Evolutionary conservation across 2,329 filamentous ascomycete species (phyloP), one percentile per base, ranked within the genome.

Genomic region (Colletotrichum lini): DNA sequence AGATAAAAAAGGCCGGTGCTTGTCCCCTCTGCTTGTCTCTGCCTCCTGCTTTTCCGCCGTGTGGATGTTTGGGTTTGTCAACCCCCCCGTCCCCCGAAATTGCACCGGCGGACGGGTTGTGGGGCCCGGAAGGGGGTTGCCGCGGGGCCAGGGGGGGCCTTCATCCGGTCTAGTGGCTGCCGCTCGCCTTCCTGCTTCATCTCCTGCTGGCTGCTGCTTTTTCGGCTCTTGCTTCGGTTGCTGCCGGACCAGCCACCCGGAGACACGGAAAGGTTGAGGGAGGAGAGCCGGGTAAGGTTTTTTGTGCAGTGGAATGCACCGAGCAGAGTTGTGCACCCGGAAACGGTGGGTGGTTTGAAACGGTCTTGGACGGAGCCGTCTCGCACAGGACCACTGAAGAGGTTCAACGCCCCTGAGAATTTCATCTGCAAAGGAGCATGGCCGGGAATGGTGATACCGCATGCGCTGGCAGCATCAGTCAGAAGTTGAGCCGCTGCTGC

Each of bases 161-260:
- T 30, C 8, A 44, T 61, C 18, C 50, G 67, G 67, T 9, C 52
- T 70, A 62, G 67, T 57, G 52, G n/a, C 13, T 49, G 23, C 16
- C 15, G 57, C 65, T 21, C 18, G 23, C 12, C 44, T 38, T 10
- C 45, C 8, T 42, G 18, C 38, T 47, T 16, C 42, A 13, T 49
- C 12, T 38, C 61, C 53, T 16, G 35, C 35, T 38, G 8, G 35
- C 8, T 47, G 60, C 52, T 52, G 38, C 42, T 65, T 23, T 47
- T 69, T 63, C 64, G 64, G 68, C 68, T 70, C 44, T 62, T 62
- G 57, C 35, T 38, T 71, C 68, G 68, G 57, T 40, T 53, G 57
- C 56, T 56, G 35, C 68, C 64, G 64, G 68, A 63, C 47, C 67
- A 52, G 30, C 67, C 60, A 15, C 23, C 56, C 64, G 57, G 67